phyloP scores from a whole-genome alignment of 257 asterid genomes.

The Anisodus acutangulus region DNA sequence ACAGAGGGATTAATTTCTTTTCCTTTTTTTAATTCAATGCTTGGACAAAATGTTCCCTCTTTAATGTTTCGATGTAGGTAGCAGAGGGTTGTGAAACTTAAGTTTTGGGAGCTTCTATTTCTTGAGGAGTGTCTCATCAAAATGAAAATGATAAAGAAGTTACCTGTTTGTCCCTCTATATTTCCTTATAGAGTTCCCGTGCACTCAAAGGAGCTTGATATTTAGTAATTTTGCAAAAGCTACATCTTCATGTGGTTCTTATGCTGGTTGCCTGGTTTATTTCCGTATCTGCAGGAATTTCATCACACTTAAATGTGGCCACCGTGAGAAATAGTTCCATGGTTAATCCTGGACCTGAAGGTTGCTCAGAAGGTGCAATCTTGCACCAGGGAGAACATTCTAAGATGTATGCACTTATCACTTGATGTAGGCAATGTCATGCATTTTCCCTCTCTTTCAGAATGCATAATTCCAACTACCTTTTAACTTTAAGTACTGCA shows the following conservation, averaged over 20 bases:
- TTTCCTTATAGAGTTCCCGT: background rate
- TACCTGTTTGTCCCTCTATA: conserved; percentile 22
- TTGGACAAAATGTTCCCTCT: conserved; percentile 4
- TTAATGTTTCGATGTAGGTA: background rate
- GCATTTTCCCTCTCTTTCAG: conserved; percentile 26
- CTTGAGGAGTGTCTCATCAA: background rate
- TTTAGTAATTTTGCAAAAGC: conserved; percentile 5
- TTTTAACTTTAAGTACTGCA: background rate
- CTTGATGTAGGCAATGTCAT: conserved; percentile 13
- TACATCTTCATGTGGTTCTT: conserved; percentile 8
- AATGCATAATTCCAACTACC: conserved; percentile 6
- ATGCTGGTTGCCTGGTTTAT: background rate
- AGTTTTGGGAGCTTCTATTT: conserved; percentile 19
- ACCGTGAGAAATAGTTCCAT: conserved; percentile 50
- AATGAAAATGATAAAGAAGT: conserved; percentile 20
- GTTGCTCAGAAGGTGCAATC: conserved; percentile 46
- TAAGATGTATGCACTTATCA: conserved; percentile 38
- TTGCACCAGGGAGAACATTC: conserved; percentile 51
- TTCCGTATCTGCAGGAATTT: conserved; percentile 26
- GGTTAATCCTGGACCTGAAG: conserved; percentile 45
- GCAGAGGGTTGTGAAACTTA: background rate
- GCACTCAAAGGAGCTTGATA: background rate
- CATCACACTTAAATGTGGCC: conserved; percentile 38
- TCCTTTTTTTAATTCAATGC: background rate
- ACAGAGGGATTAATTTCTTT: background rate